Evolutionary conservation across 2,329 filamentous ascomycete genomes (phyloP), one percentile per base, ranked within the genome.

Genomic region (Fusarium armeniacum): DNA sequence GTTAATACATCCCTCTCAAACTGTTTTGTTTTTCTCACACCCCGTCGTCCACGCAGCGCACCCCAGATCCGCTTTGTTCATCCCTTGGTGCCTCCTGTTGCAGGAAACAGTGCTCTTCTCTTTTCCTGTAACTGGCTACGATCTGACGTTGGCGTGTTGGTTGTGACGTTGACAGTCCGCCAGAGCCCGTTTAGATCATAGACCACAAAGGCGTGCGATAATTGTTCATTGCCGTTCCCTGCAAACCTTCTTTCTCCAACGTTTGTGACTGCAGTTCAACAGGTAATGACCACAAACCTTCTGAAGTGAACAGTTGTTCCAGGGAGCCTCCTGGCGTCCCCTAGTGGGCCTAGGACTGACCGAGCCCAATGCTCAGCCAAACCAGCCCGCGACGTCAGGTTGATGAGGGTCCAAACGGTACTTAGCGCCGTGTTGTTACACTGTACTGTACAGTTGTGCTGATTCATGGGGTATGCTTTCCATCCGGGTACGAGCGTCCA

Each of bases 301-400:
- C 54, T 50, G 51, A 56, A 41, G 57, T 66, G 40, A 36, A 57
- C 28, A 45, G 52, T 35, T 38, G 44, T 45, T 53, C 45, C 47
- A 43, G 38, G 49, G 53, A 71, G 61, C 40, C 60, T 66, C 68
- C 60, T 40, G 64, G 56, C 35, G 53, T 61, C 61, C 56, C 65
- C 38, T 65, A 49, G 53, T 68, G 69, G 68, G 33, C 36, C 63
- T 63, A 53, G 50, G 64, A 64, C 67, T 67, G 58, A 35, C 55
- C 58, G 52, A 67, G 63, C 60, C 61, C 58, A 54, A 65, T 70
- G 59, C 58, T 59, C 65, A 69, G 63, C 49, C 51, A 66, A 62
- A 51, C 40, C 49, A 72, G 58, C 58, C 65, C 65, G 53, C 58
- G 58, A 62, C 67, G 47, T 67, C 71, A 73, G 70, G 63, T 54